These are phyloP conservation scores for Marchantia paleacea DNA, from an alignment of 225 moss, liverwort and hornwort species.

Conservation along the genomic window DNA sequence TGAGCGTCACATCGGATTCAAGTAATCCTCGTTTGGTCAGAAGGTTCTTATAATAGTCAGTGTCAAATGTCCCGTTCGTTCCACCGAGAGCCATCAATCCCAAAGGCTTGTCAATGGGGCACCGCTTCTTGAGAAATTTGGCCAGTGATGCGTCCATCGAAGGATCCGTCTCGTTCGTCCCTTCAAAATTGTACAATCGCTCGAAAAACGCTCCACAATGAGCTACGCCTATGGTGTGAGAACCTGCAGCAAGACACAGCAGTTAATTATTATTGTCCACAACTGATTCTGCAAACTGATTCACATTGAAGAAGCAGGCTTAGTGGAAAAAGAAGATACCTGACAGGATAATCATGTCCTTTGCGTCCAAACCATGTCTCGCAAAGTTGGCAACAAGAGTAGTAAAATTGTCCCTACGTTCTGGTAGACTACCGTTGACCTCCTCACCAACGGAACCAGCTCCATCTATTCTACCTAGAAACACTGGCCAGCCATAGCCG, in stretches of 20 bases:
- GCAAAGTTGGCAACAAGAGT: neutral
- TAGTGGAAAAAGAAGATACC: neutral
- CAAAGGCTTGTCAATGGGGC: neutral
- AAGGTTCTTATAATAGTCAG: neutral
- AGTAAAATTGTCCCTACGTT: neutral
- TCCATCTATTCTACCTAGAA: neutral
- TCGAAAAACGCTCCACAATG: neutral
- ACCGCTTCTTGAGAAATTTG: neutral
- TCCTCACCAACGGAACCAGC: neutral
- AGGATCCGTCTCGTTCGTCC: neutral
- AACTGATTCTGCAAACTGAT: no score
- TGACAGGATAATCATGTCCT: conserved; percentile 1
- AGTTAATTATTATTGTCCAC: neutral
- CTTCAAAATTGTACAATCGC: conserved; percentile 1
- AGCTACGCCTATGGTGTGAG: neutral
- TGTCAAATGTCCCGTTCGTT: neutral
- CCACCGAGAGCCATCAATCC: neutral
- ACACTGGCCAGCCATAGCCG: neutral
- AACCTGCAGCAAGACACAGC: neutral
- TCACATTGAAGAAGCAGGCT: neutral
- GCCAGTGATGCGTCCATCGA: neutral
- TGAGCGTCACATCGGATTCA: no score
- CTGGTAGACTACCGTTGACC: neutral
- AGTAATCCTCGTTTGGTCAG: neutral
- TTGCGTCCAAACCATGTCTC: neutral